Conservation (phyloP, 1,284 basidiomycete genomes). For the Farysia itapuensis region DNA sequence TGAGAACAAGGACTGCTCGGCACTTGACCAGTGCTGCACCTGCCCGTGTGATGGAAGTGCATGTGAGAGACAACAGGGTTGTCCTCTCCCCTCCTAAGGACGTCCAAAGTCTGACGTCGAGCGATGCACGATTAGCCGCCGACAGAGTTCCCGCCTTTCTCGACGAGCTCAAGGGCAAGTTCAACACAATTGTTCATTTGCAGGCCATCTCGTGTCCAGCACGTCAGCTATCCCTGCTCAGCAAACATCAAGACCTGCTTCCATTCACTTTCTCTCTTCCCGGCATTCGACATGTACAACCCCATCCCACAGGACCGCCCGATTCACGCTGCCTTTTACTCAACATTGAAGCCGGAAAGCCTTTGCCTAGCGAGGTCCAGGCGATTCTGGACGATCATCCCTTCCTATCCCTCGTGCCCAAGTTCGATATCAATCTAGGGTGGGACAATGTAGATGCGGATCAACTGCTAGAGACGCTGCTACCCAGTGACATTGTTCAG, state of each 20-base stretch:
- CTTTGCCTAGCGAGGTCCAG: slow-evolving; percentile 11
- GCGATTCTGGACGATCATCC: slow-evolving; percentile 1
- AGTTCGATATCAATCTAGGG: slow-evolving; percentile 6
- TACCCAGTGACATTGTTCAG: slow-evolving; percentile 13
- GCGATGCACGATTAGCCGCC: slow-evolving; percentile 14
- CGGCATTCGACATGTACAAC: slow-evolving; percentile 27
- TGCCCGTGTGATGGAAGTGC: slow-evolving; percentile 3
- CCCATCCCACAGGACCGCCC: slow-evolving; percentile 9
- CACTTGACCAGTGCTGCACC: background rate
- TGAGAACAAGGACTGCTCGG: too few species aligned
- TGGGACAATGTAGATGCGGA: slow-evolving; percentile 29
- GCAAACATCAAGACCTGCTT: slow-evolving; percentile 11
- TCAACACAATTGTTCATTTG: slow-evolving; percentile 9
- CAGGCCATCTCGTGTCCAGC: slow-evolving; percentile 23
- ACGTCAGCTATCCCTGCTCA: slow-evolving; percentile 14
- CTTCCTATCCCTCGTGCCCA: slow-evolving; percentile 3
- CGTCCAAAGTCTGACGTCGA: slow-evolving; percentile 12
- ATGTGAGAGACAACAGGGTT: slow-evolving; percentile 17
- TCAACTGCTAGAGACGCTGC: slow-evolving; percentile 29
- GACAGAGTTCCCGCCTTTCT: slow-evolving; percentile 11
- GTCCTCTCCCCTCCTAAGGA: slow-evolving; percentile 7
- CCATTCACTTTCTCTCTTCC: slow-evolving; percentile 26
- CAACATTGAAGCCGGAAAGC: slow-evolving; percentile 10
- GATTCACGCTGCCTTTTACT: slow-evolving; percentile 25
- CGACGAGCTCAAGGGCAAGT: slow-evolving; percentile 14